phyloP scores from a whole-genome alignment of 2,329 filamentous ascomycete genomes.

The Berkeleyomyces basicola region DNA sequence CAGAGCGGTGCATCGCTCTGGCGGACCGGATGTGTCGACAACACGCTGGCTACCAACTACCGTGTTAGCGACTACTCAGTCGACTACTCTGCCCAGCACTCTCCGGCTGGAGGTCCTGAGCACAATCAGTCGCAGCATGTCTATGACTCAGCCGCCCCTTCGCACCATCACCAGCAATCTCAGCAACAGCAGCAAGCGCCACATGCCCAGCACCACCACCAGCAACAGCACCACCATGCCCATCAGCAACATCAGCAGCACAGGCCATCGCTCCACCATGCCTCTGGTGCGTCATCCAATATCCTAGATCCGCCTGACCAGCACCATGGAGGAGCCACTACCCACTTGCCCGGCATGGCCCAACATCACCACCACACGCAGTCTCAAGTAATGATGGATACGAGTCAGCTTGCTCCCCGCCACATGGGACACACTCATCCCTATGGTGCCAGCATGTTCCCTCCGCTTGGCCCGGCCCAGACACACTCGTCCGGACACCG shows the following conservation, averaged over 20 bases:
- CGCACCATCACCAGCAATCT: constrained; percentile 22
- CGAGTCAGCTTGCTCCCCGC: constrained; percentile 30
- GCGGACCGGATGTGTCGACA: constrained; percentile 57
- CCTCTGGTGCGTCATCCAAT: constrained; percentile 23
- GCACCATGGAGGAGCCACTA: constrained; percentile 21
- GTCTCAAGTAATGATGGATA: constrained; percentile 40
- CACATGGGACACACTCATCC: constrained; percentile 32
- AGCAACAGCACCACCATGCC: constrained; percentile 13
- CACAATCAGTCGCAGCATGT: constrained; percentile 46
- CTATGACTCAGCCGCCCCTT: constrained; percentile 35
- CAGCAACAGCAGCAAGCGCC: constrained; percentile 18
- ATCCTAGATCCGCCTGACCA: constrained; percentile 29
- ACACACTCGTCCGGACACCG: constrained; percentile 1
- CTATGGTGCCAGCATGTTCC: constrained; percentile 34
- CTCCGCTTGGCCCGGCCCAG: constrained; percentile 33
- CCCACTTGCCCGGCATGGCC: constrained; percentile 25
- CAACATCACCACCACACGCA: constrained; percentile 31
- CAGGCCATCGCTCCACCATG: constrained; percentile 25
- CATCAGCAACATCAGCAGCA: constrained; percentile 9
- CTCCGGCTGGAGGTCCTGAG: constrained; percentile 38
- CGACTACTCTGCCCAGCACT: constrained; percentile 54
- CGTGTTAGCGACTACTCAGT: constrained; percentile 58
- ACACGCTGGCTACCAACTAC: constrained; percentile 60
- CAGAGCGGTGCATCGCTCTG: constrained; percentile 55
- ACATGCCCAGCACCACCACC: constrained; percentile 17